These are phyloP conservation scores for Hanseniaspora uvarum DNA, from an alignment of 1,139 yeast species.

Conservation along the genomic window DNA sequence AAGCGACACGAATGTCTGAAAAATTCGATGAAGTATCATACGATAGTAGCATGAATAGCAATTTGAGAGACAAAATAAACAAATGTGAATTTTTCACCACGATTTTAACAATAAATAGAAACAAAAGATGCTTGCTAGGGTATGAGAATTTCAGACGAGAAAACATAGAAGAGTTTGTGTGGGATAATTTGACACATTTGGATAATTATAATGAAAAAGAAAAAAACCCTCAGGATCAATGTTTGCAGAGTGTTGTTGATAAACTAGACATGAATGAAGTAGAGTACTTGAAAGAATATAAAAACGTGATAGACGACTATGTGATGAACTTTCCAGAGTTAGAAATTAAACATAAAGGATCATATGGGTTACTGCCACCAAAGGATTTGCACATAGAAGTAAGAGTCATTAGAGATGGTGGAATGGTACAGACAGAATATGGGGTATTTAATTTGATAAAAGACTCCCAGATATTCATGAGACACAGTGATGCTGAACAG, in stretches of 20 bases:
- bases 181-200: slow-evolving; percentile 38
- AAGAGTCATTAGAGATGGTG: slow-evolving; percentile 84
- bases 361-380: slow-evolving; percentile 65
- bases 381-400: slow-evolving; percentile 86
- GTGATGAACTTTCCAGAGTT: slow-evolving; percentile 70
- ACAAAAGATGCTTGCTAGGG: slow-evolving; percentile 79
- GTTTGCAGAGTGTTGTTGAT: slow-evolving; percentile 30
- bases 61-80: slow-evolving; percentile 39
- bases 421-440: slow-evolving; percentile 94
- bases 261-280: slow-evolving; percentile 70
- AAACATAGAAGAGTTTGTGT: slow-evolving; percentile 56
- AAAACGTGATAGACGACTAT: slow-evolving; percentile 60
- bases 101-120: slow-evolving; percentile 71
- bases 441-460: slow-evolving; percentile 93
- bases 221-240: slow-evolving; percentile 28
- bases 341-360: slow-evolving; percentile 59
- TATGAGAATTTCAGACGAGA: slow-evolving; percentile 65
- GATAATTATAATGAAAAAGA: slow-evolving; percentile 20
- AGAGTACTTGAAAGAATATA: slow-evolving; percentile 63
- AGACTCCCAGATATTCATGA: slow-evolving; percentile 80
- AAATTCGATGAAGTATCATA: slow-evolving; percentile 19
- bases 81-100: slow-evolving; percentile 73
- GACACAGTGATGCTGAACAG: slow-evolving; percentile 88
- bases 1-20: slow-evolving; percentile 29
- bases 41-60: background rate